Base-by-base conservation (phyloP, 352 stramenopile species). In the Pythium aristosporum region DNA sequence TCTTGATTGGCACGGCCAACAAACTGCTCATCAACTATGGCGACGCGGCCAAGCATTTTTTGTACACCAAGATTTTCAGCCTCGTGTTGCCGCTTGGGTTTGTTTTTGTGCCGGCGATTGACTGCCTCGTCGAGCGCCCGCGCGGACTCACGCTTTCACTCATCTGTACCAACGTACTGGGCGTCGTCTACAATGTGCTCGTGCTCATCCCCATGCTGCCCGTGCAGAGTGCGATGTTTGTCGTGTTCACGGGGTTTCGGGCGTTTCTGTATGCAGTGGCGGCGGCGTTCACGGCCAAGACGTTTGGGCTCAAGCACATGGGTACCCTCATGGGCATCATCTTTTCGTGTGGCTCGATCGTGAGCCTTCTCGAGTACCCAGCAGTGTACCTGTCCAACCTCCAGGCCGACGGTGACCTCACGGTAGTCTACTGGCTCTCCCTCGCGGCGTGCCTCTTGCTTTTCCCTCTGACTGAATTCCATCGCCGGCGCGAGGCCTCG, bases 21-120 rank as follows among this genome's bases (percentile, higher is more conserved):
- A 92, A 96, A 48, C 61, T 91, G 48, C 73, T 96, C 10, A 75
- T 87, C 0, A 92, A 94, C 66, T 94, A 93, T 34, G 87, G 87
- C 21, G 85, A 96, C 57, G 37, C 77, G 76, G 1, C 47, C 72
- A 59, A n/a, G 69, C 77, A 15, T 44, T 79, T 34, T 58, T 25
- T 94, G 0, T 96, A 89, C 72, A 95, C 87, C 25, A 92, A 96
- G 60, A 72, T 92, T 42, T 96, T 96, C 61, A 91, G 84, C 64
- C 81, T 96, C 30, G 73, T 94, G 37, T 69, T 96, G 23, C 87
- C 87, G 10, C 68, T 95, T 42, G 86, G 87, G 0, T 94, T 96
- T 47, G 32, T 96, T 3, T 94, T 94, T 55, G 86, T 96, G 3
- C 87, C 87, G 18, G 82, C 68, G 3, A 96, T 96, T 54, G 86